phyloP scores from a whole-genome alignment of 148 eudicot genomes.

The Chenopodium album region DNA sequence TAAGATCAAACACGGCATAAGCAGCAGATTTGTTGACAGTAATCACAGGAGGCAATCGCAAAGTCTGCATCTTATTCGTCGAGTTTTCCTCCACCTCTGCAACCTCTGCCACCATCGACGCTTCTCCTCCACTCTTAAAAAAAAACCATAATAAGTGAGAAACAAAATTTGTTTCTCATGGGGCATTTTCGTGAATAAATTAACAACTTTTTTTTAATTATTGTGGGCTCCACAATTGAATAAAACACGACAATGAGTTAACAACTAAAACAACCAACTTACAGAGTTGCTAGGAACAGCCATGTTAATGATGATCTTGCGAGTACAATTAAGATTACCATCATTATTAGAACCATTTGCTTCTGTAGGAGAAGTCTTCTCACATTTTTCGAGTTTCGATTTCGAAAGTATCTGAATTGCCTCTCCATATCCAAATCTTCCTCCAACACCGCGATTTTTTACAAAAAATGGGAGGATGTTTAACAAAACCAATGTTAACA shows the following conservation, averaged over 20 bases:
- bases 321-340: constrained; percentile 65
- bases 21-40: constrained; percentile 80
- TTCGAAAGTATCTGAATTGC: constrained; percentile 73
- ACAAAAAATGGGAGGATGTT: not conserved
- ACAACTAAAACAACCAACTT: constrained; percentile 8
- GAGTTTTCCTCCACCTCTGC: constrained; percentile 92
- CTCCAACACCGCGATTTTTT: not conserved
- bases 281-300: constrained; percentile 87
- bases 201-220: no score
- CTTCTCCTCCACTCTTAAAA: constrained; percentile 74
- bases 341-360: constrained; percentile 17
- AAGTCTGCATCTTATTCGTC: constrained; percentile 57
- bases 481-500: not conserved
- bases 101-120: constrained; percentile 84
- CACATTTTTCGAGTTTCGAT: constrained; percentile 87
- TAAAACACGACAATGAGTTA: not conserved
- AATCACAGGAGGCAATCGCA: constrained; percentile 70
- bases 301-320: constrained; percentile 68
- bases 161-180: no score
- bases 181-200: no score
- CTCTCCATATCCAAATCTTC: constrained; percentile 16
- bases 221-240: no score
- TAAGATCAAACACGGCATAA: constrained; percentile 71
- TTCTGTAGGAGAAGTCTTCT: constrained; percentile 35
- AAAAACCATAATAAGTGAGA: not conserved